Evolutionary conservation across 129 eudicot genomes (phyloP).

Genomic region (Glebionis coronaria): DNA sequence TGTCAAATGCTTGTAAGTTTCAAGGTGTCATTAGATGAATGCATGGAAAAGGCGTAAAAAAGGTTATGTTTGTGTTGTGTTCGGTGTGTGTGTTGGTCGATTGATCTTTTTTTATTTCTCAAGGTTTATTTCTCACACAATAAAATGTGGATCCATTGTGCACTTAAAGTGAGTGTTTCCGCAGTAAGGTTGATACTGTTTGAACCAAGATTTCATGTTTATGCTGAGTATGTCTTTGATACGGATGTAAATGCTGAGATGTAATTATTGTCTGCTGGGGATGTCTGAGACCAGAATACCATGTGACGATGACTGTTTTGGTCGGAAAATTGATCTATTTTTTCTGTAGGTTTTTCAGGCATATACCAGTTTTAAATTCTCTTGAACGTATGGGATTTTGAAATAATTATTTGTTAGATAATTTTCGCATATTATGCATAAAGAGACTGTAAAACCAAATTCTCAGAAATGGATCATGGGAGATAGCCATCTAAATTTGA

Average conservation of each 20-base stretch:
- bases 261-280: not conserved
- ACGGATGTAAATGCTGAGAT: not conserved
- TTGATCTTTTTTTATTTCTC: slow-evolving; percentile 12
- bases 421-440: too few species aligned
- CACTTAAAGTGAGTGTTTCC: not conserved
- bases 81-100: slow-evolving; percentile 14
- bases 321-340: too few species aligned
- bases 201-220: slow-evolving; percentile 9
- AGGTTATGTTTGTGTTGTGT: slow-evolving; percentile 8
- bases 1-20: slow-evolving; percentile 7
- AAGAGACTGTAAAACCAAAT: too few species aligned
- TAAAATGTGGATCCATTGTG: slow-evolving; percentile 9
- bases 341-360: too few species aligned
- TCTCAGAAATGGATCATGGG: too few species aligned
- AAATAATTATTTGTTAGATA: too few species aligned
- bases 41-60: slow-evolving; percentile 8
- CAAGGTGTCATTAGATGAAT: slow-evolving; percentile 12
- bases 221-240: slow-evolving; percentile 14
- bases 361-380: too few species aligned
- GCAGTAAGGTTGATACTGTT: slow-evolving; percentile 16
- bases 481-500: too few species aligned
- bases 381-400: too few species aligned
- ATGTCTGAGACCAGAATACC: too few species aligned
- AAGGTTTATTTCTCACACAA: slow-evolving; percentile 18
- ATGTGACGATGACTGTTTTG: too few species aligned